These are phyloP conservation scores for Zymoseptoria tritici DNA, from an alignment of 2,329 filamentous ascomycete species.

Conservation along the genomic window DNA sequence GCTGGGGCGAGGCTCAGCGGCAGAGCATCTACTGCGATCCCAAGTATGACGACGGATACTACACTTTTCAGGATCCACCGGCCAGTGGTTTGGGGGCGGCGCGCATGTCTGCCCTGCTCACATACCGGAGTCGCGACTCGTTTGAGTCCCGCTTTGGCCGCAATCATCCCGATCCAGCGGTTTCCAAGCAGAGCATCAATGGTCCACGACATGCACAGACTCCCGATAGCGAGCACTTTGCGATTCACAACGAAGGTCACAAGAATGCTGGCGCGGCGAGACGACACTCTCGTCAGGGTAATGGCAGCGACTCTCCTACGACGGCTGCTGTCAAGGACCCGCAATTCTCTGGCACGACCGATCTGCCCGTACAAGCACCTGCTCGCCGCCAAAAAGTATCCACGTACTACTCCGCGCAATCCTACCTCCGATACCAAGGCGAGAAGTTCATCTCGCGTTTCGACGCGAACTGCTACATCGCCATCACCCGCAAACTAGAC, in stretches of 20 bases:
- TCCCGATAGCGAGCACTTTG: slow-evolving; percentile 41
- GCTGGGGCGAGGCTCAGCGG: slow-evolving; percentile 80
- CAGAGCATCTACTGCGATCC: slow-evolving; percentile 97
- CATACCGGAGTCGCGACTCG: slow-evolving; percentile 92
- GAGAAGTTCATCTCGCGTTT: slow-evolving; percentile 95
- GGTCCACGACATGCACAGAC: slow-evolving; percentile 48
- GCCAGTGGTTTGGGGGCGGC: slow-evolving; percentile 82
- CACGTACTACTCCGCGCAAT: slow-evolving; percentile 97
- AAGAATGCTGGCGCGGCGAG: slow-evolving; percentile 40
- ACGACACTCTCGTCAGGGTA: slow-evolving; percentile 19
- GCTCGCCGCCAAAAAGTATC: slow-evolving; percentile 36
- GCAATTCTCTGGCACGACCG: slow-evolving; percentile 40
- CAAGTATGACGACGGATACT: slow-evolving; percentile 97
- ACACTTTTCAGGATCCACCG: slow-evolving; percentile 78
- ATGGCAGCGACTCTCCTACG: slow-evolving; percentile 5
- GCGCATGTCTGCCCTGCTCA: slow-evolving; percentile 92
- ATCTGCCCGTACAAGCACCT: slow-evolving; percentile 22
- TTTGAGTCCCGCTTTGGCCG: slow-evolving; percentile 93
- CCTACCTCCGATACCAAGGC: slow-evolving; percentile 93
- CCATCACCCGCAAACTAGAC: slow-evolving; percentile 94
- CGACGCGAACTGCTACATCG: slow-evolving; percentile 98
- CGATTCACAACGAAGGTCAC: slow-evolving; percentile 47
- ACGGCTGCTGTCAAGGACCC: slow-evolving; percentile 33
- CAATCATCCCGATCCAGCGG: slow-evolving; percentile 80
- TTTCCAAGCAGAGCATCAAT: slow-evolving; percentile 68